Evolutionary conservation across 2,329 filamentous ascomycete genomes (phyloP).

Genomic region (Tolypocladium tropicale): DNA sequence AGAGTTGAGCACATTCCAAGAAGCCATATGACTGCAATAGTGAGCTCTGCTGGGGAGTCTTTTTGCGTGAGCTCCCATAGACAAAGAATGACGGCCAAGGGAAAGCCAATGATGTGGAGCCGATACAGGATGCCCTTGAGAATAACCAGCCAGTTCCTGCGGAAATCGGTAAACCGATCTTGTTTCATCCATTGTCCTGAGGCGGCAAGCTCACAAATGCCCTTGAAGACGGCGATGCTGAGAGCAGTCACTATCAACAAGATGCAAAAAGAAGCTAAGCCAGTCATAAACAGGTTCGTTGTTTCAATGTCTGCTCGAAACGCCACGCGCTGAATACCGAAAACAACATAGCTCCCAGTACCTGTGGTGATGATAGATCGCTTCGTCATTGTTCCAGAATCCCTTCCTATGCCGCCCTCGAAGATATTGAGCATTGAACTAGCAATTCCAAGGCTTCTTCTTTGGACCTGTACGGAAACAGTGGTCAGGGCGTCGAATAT

Average conservation of each 20-base stretch:
- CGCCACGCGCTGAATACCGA: constrained; percentile 79
- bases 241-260: constrained; percentile 68
- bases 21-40: constrained; percentile 82
- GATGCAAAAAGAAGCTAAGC: constrained; percentile 77
- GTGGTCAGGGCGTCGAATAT: constrained; percentile 64
- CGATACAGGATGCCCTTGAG: constrained; percentile 92
- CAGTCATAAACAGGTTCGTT: constrained; percentile 90
- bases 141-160: constrained; percentile 85
- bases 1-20: constrained; percentile 69
- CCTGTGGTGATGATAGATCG: constrained; percentile 42
- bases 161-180: constrained; percentile 86
- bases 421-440: constrained; percentile 28
- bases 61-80: constrained; percentile 85
- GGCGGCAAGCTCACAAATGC: constrained; percentile 62
- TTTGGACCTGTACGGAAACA: constrained; percentile 78
- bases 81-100: constrained; percentile 81
- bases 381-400: constrained; percentile 37
- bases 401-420: constrained; percentile 44
- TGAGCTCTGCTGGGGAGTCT: constrained; percentile 77
- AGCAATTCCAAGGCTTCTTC: constrained; percentile 34
- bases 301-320: constrained; percentile 67
- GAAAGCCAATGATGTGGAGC: constrained; percentile 80
- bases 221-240: constrained; percentile 70
- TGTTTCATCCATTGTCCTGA: constrained; percentile 68
- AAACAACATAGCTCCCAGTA: constrained; percentile 52